phyloP scores from a whole-genome alignment of 2,329 filamentous ascomycete species.

The Beauveria sp. region DNA sequence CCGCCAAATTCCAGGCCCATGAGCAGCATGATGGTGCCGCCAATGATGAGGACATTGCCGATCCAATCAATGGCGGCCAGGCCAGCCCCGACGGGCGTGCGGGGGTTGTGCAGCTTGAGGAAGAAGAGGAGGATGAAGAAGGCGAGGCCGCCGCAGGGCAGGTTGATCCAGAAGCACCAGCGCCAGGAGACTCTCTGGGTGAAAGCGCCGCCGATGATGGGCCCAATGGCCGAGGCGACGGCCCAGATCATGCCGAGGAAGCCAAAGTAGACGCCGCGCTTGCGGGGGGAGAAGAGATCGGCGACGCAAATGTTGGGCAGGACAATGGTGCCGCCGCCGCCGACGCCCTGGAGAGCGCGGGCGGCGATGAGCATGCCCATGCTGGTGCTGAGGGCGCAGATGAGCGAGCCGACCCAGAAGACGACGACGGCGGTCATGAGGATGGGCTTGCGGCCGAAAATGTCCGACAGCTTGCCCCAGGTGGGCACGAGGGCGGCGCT shows the following conservation, averaged over 20 bases:
- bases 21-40: constrained; percentile 77
- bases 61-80: constrained; percentile 56
- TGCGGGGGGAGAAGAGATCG: constrained; percentile 44
- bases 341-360: constrained; percentile 49
- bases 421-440: constrained; percentile 42
- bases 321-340: constrained; percentile 50
- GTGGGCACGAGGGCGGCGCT: constrained; percentile 60
- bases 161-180: constrained; percentile 64
- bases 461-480: constrained; percentile 58
- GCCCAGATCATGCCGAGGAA: constrained; percentile 54
- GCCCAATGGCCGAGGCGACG: constrained; percentile 56
- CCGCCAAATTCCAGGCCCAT: constrained; percentile 83
- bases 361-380: constrained; percentile 48
- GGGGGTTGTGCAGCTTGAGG: constrained; percentile 58
- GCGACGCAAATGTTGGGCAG: constrained; percentile 52
- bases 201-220: constrained; percentile 62
- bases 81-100: constrained; percentile 53
- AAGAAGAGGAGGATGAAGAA: constrained; percentile 49
- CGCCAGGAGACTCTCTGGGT: constrained; percentile 58
- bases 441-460: constrained; percentile 50
- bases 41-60: constrained; percentile 54
- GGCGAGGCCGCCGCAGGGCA: constrained; percentile 38
- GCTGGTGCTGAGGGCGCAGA: constrained; percentile 42
- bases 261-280: constrained; percentile 44
- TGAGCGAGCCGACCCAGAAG: constrained; percentile 47